A percentile compares a stretch with the other conserved stretches of the same genome.
These are phyloP conservation scores for Raffaelea albimanens DNA, from an alignment of 2,329 filamentous ascomycete species.

Conservation along the genomic window DNA sequence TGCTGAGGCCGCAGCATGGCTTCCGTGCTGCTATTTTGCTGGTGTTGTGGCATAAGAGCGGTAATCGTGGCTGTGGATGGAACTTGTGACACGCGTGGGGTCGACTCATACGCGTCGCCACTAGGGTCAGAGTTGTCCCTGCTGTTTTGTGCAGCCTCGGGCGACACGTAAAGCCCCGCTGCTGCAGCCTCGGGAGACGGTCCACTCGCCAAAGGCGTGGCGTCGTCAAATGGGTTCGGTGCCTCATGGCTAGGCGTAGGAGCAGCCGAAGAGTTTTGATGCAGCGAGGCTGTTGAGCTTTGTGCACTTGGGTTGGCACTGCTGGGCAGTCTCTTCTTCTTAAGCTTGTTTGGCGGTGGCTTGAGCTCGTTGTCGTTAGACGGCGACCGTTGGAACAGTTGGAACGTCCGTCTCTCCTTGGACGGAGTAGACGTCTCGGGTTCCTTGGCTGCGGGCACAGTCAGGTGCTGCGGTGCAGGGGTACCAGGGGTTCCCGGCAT, in stretches of 20 bases:
- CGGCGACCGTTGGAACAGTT: constrained; percentile 64
- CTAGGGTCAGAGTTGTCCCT: too few species aligned
- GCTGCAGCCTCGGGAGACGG: neutral
- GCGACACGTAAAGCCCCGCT: neutral
- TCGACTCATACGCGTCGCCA: constrained; percentile 30
- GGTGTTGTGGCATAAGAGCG: constrained; percentile 3
- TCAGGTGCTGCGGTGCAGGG: neutral
- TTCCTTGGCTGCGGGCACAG: neutral
- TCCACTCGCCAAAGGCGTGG: neutral
- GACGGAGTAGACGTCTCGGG: constrained; percentile 34
- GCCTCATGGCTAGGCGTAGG: constrained; percentile 34
- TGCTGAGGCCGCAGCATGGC: constrained; percentile 53
- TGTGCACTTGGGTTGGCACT: constrained; percentile 80
- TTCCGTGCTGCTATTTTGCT: constrained; percentile 31
- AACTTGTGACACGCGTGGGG: constrained; percentile 35
- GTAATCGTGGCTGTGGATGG: constrained; percentile 19
- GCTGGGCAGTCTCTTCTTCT: constrained; percentile 72
- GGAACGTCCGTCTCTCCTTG: constrained; percentile 54
- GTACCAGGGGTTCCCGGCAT: neutral
- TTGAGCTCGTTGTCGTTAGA: constrained; percentile 53
- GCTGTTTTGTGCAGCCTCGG: too few species aligned
- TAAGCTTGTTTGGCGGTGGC: constrained; percentile 73
- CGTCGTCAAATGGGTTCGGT: constrained; percentile 7
- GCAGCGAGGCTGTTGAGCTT: constrained; percentile 73
- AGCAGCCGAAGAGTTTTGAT: constrained; percentile 30